Conservation (phyloP, 768 basidiomycete genomes). For the Gymnopilus dilepis region DNA sequence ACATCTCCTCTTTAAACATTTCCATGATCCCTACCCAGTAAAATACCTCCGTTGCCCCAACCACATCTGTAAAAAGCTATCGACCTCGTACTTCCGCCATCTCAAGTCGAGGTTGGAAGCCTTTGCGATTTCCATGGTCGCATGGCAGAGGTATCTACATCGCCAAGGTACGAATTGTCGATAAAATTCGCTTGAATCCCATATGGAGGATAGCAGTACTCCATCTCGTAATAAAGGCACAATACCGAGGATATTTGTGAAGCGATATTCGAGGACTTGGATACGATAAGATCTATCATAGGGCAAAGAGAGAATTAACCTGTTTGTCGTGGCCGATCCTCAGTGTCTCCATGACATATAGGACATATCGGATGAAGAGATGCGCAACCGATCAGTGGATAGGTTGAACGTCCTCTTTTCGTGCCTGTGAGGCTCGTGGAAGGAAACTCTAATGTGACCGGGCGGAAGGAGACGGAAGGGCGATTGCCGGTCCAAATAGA, state of each 20-base stretch:
- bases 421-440: slow-evolving; percentile 30
- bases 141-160: slow-evolving; percentile 38
- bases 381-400: slow-evolving; percentile 18
- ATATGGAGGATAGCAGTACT: slow-evolving; percentile 25
- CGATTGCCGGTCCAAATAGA: not conserved
- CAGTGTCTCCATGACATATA: slow-evolving; percentile 22
- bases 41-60: slow-evolving; percentile 20
- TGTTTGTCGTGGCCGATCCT: slow-evolving; percentile 20
- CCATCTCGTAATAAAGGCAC: slow-evolving; percentile 20
- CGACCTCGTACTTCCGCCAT: slow-evolving; percentile 7
- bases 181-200: slow-evolving; percentile 21
- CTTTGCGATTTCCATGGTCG: slow-evolving; percentile 36
- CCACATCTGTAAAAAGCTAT: slow-evolving; percentile 16
- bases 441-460: slow-evolving; percentile 26
- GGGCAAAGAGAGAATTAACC: slow-evolving; percentile 12
- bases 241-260: slow-evolving; percentile 22
- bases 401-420: slow-evolving; percentile 13
- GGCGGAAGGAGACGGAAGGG: slow-evolving; percentile 6
- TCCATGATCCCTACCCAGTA: slow-evolving; percentile 24
- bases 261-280: slow-evolving; percentile 32
- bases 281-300: slow-evolving; percentile 37
- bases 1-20: slow-evolving; percentile 46
- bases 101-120: slow-evolving; percentile 6
- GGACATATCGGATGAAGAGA: slow-evolving; percentile 7
- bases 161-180: slow-evolving; percentile 36